These are phyloP conservation scores for Lasiosphaeria ovina DNA, from an alignment of 495 filamentous ascomycete genomes.

Conservation along the genomic window DNA sequence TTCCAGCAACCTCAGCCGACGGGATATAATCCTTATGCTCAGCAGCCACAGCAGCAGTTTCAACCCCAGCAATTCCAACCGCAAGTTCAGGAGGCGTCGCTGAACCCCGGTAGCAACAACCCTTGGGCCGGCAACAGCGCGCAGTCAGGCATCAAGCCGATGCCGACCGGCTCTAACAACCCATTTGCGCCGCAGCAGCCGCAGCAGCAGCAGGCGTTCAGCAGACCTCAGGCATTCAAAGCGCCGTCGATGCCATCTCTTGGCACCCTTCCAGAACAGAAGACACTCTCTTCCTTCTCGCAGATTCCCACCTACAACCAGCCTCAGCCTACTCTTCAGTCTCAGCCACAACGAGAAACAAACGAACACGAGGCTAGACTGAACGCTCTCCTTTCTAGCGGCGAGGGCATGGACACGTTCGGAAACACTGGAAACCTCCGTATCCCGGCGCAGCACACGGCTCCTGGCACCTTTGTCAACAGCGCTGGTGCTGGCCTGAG, in stretches of 20 bases:
- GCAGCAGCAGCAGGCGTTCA: constrained; percentile 31
- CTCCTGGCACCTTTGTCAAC: constrained; percentile 95
- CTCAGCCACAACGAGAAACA: constrained; percentile 52
- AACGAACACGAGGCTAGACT: constrained; percentile 82
- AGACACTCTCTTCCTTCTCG: constrained; percentile 54
- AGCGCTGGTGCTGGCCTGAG: constrained; percentile 77
- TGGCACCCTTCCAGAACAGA: constrained; percentile 68
- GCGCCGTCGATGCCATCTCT: constrained; percentile 60
- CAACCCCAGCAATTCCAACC: constrained; percentile 53
- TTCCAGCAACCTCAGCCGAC: constrained; percentile 66
- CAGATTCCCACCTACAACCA: constrained; percentile 24
- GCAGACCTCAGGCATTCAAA: constrained; percentile 42
- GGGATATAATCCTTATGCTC: constrained; percentile 73
- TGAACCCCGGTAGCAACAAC: constrained; percentile 79
- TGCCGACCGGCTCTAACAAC: constrained; percentile 91
- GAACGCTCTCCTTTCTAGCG: constrained; percentile 81
- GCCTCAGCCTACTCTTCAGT: constrained; percentile 30
- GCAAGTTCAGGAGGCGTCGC: constrained; percentile 56
- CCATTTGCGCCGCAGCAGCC: constrained; percentile 67
- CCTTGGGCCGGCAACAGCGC: constrained; percentile 62
- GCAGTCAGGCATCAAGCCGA: constrained; percentile 53
- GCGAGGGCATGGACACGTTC: constrained; percentile 95
- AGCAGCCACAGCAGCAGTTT: constrained; percentile 51
- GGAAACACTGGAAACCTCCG: constrained; percentile 92
- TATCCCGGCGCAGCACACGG: constrained; percentile 95